A percentile compares a stretch with the other conserved stretches of the same genome.
phyloP scores from a whole-genome alignment of 1,284 basidiomycete species.

The Fomitiporia mediterranea region DNA sequence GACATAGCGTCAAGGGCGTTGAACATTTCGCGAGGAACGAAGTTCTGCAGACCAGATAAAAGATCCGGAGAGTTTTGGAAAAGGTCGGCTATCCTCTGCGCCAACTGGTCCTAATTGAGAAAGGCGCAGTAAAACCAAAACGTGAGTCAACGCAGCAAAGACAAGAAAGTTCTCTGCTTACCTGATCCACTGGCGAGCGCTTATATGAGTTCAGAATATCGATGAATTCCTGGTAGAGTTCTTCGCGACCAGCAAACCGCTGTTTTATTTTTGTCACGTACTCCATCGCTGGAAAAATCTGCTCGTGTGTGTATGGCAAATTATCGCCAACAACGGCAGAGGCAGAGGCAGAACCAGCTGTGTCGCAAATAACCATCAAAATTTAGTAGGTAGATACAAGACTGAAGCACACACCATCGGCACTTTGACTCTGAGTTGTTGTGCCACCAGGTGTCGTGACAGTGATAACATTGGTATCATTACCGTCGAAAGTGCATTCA shows the following conservation, averaged over 20 bases:
- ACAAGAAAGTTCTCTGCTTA: constrained; percentile 47
- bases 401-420: constrained; percentile 29
- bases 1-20: constrained; percentile 7
- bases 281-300: constrained; percentile 46
- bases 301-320: constrained; percentile 11
- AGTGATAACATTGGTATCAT: constrained; percentile 65
- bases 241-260: constrained; percentile 78
- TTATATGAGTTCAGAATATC: constrained; percentile 78
- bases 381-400: not conserved
- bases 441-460: constrained; percentile 82
- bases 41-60: constrained; percentile 87
- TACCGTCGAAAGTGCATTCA: constrained; percentile 62
- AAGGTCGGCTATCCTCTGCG: constrained; percentile 78
- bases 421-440: constrained; percentile 43
- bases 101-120: constrained; percentile 60
- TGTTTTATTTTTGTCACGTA: constrained; percentile 98
- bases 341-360: not conserved
- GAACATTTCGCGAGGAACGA: constrained; percentile 54
- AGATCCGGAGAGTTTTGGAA: constrained; percentile 90
- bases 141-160: constrained; percentile 35
- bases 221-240: constrained; percentile 91
- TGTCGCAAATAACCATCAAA: too few species aligned
- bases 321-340: not conserved
- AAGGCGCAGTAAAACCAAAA: constrained; percentile 25
- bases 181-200: constrained; percentile 64